Evolutionary conservation across 108 stramenopile genomes (phyloP).

Genomic region (Pseudonitzschia multistriata): DNA sequence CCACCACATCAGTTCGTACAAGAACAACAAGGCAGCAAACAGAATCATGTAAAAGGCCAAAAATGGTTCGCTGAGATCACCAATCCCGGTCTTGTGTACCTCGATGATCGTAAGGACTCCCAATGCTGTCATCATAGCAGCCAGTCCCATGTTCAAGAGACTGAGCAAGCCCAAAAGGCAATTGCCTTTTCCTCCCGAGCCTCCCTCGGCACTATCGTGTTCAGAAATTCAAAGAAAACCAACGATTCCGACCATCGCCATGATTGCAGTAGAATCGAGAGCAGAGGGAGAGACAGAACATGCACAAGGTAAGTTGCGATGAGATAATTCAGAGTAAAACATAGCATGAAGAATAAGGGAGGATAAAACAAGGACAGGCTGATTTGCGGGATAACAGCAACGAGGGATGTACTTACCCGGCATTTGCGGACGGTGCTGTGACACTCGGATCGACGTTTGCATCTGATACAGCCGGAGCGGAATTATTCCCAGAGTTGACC

Average conservation of each 20-base stretch:
- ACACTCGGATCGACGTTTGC: constrained; percentile 26
- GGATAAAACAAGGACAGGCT: background rate
- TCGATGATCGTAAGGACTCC: constrained; percentile 75
- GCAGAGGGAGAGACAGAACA: background rate
- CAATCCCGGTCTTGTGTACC: constrained; percentile 15
- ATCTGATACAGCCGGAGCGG: constrained; percentile 12
- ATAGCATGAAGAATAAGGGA: background rate
- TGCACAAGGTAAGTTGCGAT: background rate
- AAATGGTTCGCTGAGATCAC: constrained; percentile 63
- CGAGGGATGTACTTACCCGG: background rate
- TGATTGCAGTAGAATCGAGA: background rate
- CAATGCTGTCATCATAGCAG: constrained; percentile 73
- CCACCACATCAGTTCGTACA: constrained; percentile 90
- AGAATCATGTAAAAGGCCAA: constrained; percentile 84
- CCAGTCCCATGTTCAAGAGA: constrained; percentile 61
- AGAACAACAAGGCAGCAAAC: constrained; percentile 68
- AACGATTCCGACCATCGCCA: too few relatives aligned
- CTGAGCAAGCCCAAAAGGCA: constrained; percentile 39
- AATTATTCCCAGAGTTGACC: constrained; percentile 19
- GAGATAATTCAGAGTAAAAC: background rate
- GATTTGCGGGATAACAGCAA: background rate
- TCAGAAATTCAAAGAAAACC: background rate
- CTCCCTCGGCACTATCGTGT: background rate
- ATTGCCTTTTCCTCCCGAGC: constrained; percentile 14
- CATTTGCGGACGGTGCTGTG: constrained; percentile 1